Base-by-base conservation (phyloP, 768 basidiomycete genomes). In the Coprinellus micaceus region DNA sequence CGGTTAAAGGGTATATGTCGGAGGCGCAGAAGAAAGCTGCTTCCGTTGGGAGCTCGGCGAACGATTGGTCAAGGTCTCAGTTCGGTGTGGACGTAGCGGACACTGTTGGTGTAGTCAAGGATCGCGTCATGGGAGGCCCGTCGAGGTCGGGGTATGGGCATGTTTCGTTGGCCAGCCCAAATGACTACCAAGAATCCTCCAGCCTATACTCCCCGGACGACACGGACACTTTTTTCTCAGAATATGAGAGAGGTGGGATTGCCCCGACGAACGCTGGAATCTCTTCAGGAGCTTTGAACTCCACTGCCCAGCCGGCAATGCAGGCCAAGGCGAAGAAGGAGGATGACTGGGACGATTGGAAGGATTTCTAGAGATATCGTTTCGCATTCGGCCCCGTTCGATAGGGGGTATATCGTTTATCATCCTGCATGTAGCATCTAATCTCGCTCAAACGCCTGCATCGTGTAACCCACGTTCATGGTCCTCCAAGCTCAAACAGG, bases 11-110 rank as follows among this genome's bases (percentile, higher is more conserved):
- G 15, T 91, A 92, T 68, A 80, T 89, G 65, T 71, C 76, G 22
- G 85, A 86, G 64, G 86, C 87, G 6, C 80, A 84, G 61, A 84
- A 80, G 64, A 79, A 74, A 55, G 89, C 90, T 30, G 79, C 79
- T 3, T 69, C 73, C 0, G 84, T 82, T 11, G 87, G 89, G 19
- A 78, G 73, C 51, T 72, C 79, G 1, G 89, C 86, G 9, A 92
- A 91, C 63, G 77, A 85, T 61, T 91, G 91, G 89, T 82, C 85
- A 22, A 91, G 84, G 72, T 69, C 71, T 45, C 86, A 84, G 68
- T 78, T 85, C 51, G 95, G 95, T 10, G 86, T 95, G 3, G 94
- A 98, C 68, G 88, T 96, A 7, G 91, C 82, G 51, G 87, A 82
- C 63, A 85, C 82, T 9, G 85, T 89, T 29, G 82, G 79, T 36